A percentile compares a stretch with the other conserved stretches of the same genome.
These are phyloP conservation scores for Fraxinus baroniana DNA, from an alignment of 305 asterid species.

Conservation along the genomic window DNA sequence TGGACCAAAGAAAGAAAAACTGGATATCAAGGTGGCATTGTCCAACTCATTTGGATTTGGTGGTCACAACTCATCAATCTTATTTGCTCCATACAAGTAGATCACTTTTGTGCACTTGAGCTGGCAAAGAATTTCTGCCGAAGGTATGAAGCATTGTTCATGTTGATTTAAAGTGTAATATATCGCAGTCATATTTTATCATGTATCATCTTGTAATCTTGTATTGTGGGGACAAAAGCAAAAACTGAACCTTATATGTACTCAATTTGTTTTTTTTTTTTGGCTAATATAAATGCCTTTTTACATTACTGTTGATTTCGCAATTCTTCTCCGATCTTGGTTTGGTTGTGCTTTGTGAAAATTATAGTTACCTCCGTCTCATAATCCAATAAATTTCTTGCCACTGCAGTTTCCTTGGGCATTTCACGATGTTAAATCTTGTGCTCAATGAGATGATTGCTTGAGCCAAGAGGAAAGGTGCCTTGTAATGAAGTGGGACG, in stretches of 20 bases:
- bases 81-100: conserved; percentile 51
- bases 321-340: not conserved
- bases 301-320: not conserved
- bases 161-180: not conserved
- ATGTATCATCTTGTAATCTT: not conserved
- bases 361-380: not conserved
- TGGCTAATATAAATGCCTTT: not conserved
- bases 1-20: conserved; percentile 42
- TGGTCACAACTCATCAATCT: conserved; percentile 56
- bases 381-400: not conserved
- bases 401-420: not conserved
- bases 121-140: not conserved
- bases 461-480: not conserved
- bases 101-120: not conserved
- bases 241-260: not conserved
- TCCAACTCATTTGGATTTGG: conserved; percentile 62
- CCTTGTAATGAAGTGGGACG: not conserved
- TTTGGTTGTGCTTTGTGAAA: not conserved
- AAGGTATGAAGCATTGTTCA: not conserved
- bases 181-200: not conserved
- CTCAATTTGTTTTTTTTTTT: not conserved
- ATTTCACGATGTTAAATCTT: not conserved
- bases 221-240: not conserved
- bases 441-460: not conserved
- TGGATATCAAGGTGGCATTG: conserved; percentile 53